Evolutionary conservation across 2,329 filamentous ascomycete species (phyloP), one percentile per base, ranked within the genome.

Genomic region (Pezicula rhizophila): DNA sequence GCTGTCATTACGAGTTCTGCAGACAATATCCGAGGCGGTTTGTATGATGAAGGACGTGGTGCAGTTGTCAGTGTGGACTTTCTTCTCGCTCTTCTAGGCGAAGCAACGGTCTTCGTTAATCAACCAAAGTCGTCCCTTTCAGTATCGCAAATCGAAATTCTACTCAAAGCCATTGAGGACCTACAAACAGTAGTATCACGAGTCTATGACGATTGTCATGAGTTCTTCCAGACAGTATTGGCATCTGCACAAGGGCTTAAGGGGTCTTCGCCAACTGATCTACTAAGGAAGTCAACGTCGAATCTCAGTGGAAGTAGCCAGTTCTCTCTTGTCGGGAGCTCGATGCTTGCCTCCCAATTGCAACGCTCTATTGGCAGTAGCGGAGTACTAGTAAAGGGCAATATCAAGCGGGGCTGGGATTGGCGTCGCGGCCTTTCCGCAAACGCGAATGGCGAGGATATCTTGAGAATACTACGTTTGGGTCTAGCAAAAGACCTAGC

Each of bases 41-140:
- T 96, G 2, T 95, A 90, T 64, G 91, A 97, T 62, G 82, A 84
- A 20, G 78, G 80, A 15, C 80, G 87, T 11, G 87, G 91, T 61
- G 84, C 88, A 0, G 89, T 95, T 6, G 86, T 96, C 15, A 88
- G 88, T 58, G 87, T 95, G 53, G 92, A 97, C 59, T 91, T 91
- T 46, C 69, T 97, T 18, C 74, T 96, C 8, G 82, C 86, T 3
- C 74, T 97, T 12, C 76, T 97, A 1, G 91, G 89, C 45, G 92
- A 97, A 69, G 82, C 85, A 0, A 79, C 92, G 3, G 79, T 89
- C 1, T 88, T 96, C 52, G 72, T 95, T 52, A 80, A 84, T 60
- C 74, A 79, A 63, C 73, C 82, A 20, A 73, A 72, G 15, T 72
- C 71, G 2, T 67, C 82, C n/a, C 73, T 95, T 44, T 81, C 78